Conservation (phyloP, 257 asterid genomes). For the Hygrophila difformis region DNA sequence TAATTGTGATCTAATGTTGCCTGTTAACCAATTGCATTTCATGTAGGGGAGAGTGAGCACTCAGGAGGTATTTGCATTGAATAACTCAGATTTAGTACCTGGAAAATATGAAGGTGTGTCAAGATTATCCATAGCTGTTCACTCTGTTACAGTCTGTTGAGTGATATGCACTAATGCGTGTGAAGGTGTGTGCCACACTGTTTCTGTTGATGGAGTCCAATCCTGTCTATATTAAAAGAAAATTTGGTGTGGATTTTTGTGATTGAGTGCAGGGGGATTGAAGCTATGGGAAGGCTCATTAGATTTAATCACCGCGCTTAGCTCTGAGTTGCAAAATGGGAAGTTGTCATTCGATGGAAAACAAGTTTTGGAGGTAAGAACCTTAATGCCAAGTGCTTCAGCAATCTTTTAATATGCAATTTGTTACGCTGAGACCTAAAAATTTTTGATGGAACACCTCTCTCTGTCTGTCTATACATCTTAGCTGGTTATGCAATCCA, state of each 20-base stretch:
- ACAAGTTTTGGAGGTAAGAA: constrained; percentile 91
- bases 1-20: not conserved
- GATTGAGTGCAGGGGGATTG: constrained; percentile 60
- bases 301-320: constrained; percentile 61
- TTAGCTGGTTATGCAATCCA: too few relatives aligned
- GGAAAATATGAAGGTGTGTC: constrained; percentile 90
- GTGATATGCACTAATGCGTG: not conserved
- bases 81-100: constrained; percentile 87
- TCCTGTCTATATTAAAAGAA: not conserved
- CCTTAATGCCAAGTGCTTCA: constrained; percentile 36
- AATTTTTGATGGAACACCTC: not conserved
- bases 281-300: constrained; percentile 95
- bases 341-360: constrained; percentile 49
- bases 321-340: constrained; percentile 48
- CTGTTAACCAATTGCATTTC: constrained; percentile 16
- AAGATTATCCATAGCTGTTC: not conserved
- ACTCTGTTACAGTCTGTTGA: not conserved
- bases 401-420: constrained; percentile 13
- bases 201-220: not conserved
- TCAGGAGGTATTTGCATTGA: constrained; percentile 65
- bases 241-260: constrained; percentile 7
- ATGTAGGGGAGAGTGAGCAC: constrained; percentile 88
- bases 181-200: not conserved
- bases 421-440: not conserved
- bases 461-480: not conserved